Evolutionary conservation across 768 basidiomycete genomes (phyloP), one percentile per base, ranked within the genome.

Genomic region (Dendrothele bispora): DNA sequence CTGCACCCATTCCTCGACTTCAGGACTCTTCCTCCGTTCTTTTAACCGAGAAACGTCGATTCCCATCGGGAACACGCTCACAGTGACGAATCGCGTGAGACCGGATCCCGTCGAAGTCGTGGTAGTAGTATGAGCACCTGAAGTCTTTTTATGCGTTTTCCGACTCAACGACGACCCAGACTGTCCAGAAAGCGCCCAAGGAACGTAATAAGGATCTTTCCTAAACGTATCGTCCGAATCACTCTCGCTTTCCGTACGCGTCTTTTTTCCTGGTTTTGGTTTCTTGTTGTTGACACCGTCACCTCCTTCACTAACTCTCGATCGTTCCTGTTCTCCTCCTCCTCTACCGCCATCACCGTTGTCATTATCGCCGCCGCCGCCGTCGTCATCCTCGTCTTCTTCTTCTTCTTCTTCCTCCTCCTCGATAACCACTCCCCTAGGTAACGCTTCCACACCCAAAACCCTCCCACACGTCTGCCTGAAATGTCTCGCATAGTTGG

Each of bases 1-100:
- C 29, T 80, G 74, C 3, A 91, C 84, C 90, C 92, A 94, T 50
- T 92, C 88, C 1, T 75, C 67, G 2, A 94, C 91, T 44, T 94
- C 91, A 0, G 83, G 78, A 39, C 91, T 83, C 22, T 75, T 75
- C 85, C 80, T 84, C 65, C 84, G 84, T 53, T 80, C 74, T 51
- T 79, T 80, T 37, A 92, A 63, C 41, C 79, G 74, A 45, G 67
- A 66, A 5, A 92, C 88, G 58, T 94, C 91, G 48, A 94, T 92
- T 5, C 91, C 90, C 82, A 92, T 91, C 0, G 91, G 88, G 61
- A 91, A 90, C n/a, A 88, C 87, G 1, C 84, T 88, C 12, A 92
- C 89, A 56, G 92, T 88, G 20, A 92, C 85, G 55, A 92, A 90
- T 4, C 84, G 72, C 0, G 80, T 78, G 27, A 70, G 62, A 20